Evolutionary conservation across 2,329 filamentous ascomycete species (phyloP).

Genomic region (Paramyrothecium sp.): DNA sequence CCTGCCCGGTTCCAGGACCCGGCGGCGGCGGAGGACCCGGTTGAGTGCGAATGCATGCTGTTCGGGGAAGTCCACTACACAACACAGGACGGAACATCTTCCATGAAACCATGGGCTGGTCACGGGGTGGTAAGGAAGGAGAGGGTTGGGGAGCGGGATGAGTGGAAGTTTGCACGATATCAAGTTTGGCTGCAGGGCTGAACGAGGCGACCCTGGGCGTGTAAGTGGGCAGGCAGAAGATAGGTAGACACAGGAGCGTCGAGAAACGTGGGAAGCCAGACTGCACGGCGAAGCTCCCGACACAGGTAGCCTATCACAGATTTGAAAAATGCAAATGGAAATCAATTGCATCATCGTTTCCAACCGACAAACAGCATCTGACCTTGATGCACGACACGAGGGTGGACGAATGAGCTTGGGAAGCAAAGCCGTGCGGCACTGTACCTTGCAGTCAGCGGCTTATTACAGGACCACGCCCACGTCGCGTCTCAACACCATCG

Average conservation of each 20-base stretch:
- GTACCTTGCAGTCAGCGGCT: background rate
- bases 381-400: background rate
- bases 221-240: background rate
- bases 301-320: background rate
- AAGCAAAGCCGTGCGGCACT: background rate
- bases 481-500: background rate
- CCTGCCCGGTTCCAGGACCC: slow-evolving; percentile 30
- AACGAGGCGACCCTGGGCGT: background rate
- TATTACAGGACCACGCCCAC: background rate
- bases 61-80: slow-evolving; percentile 25
- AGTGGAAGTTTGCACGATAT: slow-evolving; percentile 32
- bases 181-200: slow-evolving; percentile 28
- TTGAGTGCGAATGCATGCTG: slow-evolving; percentile 32
- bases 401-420: background rate
- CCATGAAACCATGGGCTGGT: slow-evolving; percentile 26
- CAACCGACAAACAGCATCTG: background rate
- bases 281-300: too few relatives aligned
- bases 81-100: slow-evolving; percentile 22
- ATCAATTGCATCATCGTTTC: background rate
- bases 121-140: slow-evolving; percentile 26
- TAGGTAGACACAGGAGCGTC: too few relatives aligned
- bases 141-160: slow-evolving; percentile 15
- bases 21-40: background rate
- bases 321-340: background rate
- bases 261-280: too few relatives aligned